Evolutionary conservation across 306 rosid genomes (phyloP).

Genomic region (Cucurbita pepo): DNA sequence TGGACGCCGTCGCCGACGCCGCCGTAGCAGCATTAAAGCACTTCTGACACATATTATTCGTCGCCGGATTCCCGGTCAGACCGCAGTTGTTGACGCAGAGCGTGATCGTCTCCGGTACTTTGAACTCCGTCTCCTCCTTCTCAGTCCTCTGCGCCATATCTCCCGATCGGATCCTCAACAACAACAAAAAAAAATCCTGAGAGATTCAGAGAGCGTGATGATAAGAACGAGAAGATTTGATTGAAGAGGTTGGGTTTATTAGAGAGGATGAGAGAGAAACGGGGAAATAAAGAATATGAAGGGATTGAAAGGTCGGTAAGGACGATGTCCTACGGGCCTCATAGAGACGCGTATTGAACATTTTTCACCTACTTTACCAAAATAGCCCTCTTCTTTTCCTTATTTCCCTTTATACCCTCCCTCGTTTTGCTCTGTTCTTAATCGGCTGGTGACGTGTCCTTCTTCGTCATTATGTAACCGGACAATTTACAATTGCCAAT

Average conservation of each 20-base stretch:
- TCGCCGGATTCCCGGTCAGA: constrained; percentile 55
- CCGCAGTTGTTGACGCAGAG: constrained; percentile 85
- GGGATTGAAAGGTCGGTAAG: constrained; percentile 47
- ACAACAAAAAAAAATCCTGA: not conserved
- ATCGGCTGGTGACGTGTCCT: constrained; percentile 20
- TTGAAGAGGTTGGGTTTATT: not conserved
- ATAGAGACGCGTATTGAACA: constrained; percentile 60
- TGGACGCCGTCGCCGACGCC: not conserved
- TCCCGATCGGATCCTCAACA: not conserved
- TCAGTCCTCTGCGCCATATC: constrained; percentile 65
- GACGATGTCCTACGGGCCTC: constrained; percentile 65
- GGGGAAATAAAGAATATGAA: constrained; percentile 24
- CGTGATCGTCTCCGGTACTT: constrained; percentile 49
- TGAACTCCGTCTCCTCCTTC: constrained; percentile 77
- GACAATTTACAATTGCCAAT: not conserved
- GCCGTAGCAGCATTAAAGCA: constrained; percentile 47
- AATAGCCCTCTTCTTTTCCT: constrained; percentile 16
- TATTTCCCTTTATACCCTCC: not conserved
- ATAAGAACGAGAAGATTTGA: not conserved
- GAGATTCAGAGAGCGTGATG: constrained; percentile 3
- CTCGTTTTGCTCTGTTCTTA: not conserved
- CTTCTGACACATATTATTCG: constrained; percentile 82
- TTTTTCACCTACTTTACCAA: constrained; percentile 20
- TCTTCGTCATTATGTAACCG: not conserved
- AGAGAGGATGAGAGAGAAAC: not conserved